Percentiles rank a stretch among this genome's conserved stretches.
phyloP scores from a whole-genome alignment of 2,329 filamentous ascomycete genomes.

The Verticillium tricorpus region DNA sequence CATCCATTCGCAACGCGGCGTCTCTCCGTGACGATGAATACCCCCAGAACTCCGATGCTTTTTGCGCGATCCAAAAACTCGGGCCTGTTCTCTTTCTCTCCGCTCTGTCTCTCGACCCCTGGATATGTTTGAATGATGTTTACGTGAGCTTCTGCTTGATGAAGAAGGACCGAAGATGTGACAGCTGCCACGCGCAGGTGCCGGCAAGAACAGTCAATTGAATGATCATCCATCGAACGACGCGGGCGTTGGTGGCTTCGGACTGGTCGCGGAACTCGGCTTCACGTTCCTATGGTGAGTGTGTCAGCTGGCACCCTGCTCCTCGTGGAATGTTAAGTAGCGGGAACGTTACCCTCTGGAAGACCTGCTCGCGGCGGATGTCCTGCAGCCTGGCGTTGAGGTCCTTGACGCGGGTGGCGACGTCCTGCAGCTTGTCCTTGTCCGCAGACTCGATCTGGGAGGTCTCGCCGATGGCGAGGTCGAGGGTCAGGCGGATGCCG shows the following conservation, averaged over 20 bases:
- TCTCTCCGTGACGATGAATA: background rate
- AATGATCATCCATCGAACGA: constrained; percentile 90
- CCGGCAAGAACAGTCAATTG: constrained; percentile 79
- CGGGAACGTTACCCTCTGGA: constrained; percentile 65
- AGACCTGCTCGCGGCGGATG: constrained; percentile 90
- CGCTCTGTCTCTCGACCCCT: background rate
- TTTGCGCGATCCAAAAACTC: background rate
- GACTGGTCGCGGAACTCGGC: constrained; percentile 98
- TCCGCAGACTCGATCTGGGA: constrained; percentile 90
- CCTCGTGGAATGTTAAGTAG: background rate
- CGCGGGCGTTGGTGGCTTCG: constrained; percentile 84
- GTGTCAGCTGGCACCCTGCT: background rate
- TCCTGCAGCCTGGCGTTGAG: constrained; percentile 83
- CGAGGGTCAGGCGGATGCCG: constrained; percentile 78
- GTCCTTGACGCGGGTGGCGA: constrained; percentile 83
- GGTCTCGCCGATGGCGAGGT: constrained; percentile 91
- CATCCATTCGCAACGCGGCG: background rate
- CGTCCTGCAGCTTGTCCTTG: constrained; percentile 87
- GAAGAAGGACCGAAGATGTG: constrained; percentile 93
- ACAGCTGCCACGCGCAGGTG: constrained; percentile 96
- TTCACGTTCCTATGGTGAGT: constrained; percentile 73
- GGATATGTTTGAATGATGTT: constrained; percentile 11
- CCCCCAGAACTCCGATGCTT: background rate
- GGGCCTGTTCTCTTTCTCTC: background rate
- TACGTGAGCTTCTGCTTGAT: constrained; percentile 99